A percentile compares a stretch with the other conserved stretches of the same genome.
Evolutionary conservation across 441 rosid genomes (phyloP).

Genomic region (Pelargonium fulgidum): DNA sequence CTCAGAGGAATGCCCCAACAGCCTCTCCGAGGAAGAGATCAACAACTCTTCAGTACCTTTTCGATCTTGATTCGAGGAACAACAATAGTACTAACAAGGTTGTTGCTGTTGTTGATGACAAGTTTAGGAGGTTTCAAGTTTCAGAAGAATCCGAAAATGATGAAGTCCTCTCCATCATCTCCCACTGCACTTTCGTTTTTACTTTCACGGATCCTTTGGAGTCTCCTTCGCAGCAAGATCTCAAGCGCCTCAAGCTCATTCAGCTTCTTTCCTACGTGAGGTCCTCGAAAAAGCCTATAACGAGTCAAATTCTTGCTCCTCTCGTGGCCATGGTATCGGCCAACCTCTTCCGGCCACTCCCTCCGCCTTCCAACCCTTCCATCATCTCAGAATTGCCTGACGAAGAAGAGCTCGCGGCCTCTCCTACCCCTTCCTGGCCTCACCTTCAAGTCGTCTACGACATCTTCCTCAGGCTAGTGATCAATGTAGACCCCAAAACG

Average conservation of each 20-base stretch:
- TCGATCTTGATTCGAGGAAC: constrained; percentile 30
- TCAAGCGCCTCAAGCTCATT: constrained; percentile 64
- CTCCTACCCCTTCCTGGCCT: constrained; percentile 32
- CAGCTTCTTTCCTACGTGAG: constrained; percentile 72
- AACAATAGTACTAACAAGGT: neutral
- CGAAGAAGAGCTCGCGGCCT: constrained; percentile 62
- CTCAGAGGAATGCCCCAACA: constrained; percentile 27
- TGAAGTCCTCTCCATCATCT: constrained; percentile 32
- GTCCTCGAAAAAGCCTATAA: constrained; percentile 43
- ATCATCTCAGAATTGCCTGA: constrained; percentile 50
- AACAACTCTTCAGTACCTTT: constrained; percentile 31
- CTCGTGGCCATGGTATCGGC: constrained; percentile 57
- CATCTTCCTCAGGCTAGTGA: constrained; percentile 66
- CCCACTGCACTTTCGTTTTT: constrained; percentile 51
- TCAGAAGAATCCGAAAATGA: constrained; percentile 23
- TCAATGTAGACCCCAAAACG: constrained; percentile 71
- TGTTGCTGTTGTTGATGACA: neutral
- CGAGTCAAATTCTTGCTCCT: constrained; percentile 61
- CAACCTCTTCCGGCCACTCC: constrained; percentile 67
- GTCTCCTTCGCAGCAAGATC: constrained; percentile 68
- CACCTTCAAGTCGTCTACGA: constrained; percentile 23
- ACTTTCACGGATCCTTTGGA: constrained; percentile 61
- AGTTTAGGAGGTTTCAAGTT: constrained; percentile 5
- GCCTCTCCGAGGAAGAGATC: constrained; percentile 30
- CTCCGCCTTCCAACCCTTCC: constrained; percentile 41